Conservation (phyloP, 257 asterid genomes). For the Henckelia pumila region DNA sequence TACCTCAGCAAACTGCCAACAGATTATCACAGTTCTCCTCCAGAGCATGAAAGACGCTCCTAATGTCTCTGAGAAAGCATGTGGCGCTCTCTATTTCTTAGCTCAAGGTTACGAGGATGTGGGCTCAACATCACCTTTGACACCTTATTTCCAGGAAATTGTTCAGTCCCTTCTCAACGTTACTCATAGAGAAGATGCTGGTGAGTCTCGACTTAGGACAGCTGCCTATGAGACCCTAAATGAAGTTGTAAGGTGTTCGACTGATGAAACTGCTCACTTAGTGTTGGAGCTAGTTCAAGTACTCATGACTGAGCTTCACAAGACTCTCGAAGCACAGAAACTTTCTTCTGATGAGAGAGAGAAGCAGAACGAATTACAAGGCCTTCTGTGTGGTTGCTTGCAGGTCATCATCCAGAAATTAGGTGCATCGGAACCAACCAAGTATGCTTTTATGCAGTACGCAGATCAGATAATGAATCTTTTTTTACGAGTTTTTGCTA, state of each 20-base stretch:
- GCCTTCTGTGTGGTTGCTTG: constrained; percentile 80
- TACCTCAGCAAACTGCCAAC: constrained; percentile 68
- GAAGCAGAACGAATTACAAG: constrained; percentile 77
- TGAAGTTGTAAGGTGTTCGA: constrained; percentile 81
- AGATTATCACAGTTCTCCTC: constrained; percentile 70
- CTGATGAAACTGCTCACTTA: constrained; percentile 68
- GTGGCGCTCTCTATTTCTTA: constrained; percentile 81
- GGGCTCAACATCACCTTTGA: constrained; percentile 59
- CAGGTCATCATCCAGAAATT: constrained; percentile 81
- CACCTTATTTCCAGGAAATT: constrained; percentile 78
- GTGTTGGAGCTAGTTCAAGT: constrained; percentile 76
- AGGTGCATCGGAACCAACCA: constrained; percentile 59
- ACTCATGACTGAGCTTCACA: constrained; percentile 78
- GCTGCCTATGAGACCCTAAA: constrained; percentile 86
- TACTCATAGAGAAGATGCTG: constrained; percentile 80
- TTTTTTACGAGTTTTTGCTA: constrained; percentile 67
- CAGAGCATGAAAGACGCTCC: constrained; percentile 87
- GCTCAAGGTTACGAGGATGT: constrained; percentile 75
- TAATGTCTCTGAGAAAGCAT: constrained; percentile 81
- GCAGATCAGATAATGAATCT: constrained; percentile 83
- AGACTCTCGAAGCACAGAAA: constrained; percentile 68
- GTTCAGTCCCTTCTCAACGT: constrained; percentile 66
- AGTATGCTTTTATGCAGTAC: constrained; percentile 64
- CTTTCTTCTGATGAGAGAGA: constrained; percentile 74
- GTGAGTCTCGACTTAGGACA: constrained; percentile 74